A percentile compares a stretch with the other conserved stretches of the same genome.
phyloP scores from a whole-genome alignment of 2,329 filamentous ascomycete genomes.

The Colletotrichum euphorbiae region DNA sequence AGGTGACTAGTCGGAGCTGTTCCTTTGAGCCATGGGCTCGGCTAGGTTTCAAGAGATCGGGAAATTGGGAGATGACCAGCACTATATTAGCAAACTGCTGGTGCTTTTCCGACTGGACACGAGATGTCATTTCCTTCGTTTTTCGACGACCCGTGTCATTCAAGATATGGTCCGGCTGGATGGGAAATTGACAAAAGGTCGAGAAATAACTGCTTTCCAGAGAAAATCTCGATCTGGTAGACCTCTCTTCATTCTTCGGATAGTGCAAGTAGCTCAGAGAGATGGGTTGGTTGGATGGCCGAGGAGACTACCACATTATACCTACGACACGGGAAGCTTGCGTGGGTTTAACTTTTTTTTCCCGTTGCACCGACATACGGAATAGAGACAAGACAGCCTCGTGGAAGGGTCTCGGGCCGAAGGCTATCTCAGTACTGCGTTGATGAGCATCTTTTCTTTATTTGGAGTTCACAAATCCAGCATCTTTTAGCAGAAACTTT shows the following conservation, averaged over 20 bases:
- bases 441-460: too few relatives aligned
- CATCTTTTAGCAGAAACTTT: neutral
- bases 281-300: neutral
- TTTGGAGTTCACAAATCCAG: too few relatives aligned
- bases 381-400: neutral
- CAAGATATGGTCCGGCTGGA: neutral
- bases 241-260: constrained; percentile 2
- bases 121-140: too few relatives aligned
- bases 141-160: neutral
- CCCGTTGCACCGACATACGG: neutral
- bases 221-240: neutral
- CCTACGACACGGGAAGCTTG: neutral
- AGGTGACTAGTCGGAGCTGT: neutral
- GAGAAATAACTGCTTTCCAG: neutral
- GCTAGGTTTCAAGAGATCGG: neutral
- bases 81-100: neutral
- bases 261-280: neutral
- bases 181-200: neutral
- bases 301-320: neutral
- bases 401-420: constrained; percentile 5
- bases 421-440: neutral
- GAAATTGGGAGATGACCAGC: neutral
- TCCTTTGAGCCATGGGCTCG: neutral
- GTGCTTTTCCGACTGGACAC: too few relatives aligned
- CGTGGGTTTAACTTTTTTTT: neutral